Evolutionary conservation across 805 yeast species (phyloP), one percentile per base, ranked within the genome.

Genomic region (Torulaspora microellipsoides): DNA sequence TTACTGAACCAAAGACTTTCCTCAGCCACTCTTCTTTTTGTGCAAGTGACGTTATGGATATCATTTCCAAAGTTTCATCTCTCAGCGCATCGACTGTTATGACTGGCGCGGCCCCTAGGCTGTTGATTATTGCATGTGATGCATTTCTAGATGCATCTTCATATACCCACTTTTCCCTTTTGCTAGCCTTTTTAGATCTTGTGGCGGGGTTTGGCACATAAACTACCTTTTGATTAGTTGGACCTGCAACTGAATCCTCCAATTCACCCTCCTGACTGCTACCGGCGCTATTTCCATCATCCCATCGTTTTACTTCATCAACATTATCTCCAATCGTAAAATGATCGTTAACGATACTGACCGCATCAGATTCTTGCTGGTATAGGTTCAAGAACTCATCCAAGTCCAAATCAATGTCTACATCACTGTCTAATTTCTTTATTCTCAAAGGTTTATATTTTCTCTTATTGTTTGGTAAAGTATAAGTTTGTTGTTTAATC

Each of bases 61-160:
- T 85, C 75, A 89, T 85, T 39, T 89, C 91, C 48, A 93, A 62
- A 2, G 87, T 85, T 48, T 89, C 97, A 53, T 87, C 95, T 48
- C 83, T 74, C 10, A 80, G 65, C 3, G 78, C 80, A 59, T 91
- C 98, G 28, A 91, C 78, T 0, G 84, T 77, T 36, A 89, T 71
- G 0, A 91, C 76, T 0, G 97, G 91, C 0, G 93, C 82, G 15
- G 68, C 65, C 0, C 81, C 70, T 31, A 91, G 61, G 9, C 70
- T 72, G 38, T 73, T 72, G 32, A 88, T 59, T 36, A 83, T 68
- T 3, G 67, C 59, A 1, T 74, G 72, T 0, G 85, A 73, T 0
- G 85, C 84, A 42, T 75, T 72, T 48, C 76, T 77, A 0, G 95
- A 78, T 42, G 77, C 81, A 48, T 85, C 88, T 47, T 87, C 95